Evolutionary conservation across 1,284 basidiomycete species (phyloP).

Genomic region (Boletellus deceptivus): DNA sequence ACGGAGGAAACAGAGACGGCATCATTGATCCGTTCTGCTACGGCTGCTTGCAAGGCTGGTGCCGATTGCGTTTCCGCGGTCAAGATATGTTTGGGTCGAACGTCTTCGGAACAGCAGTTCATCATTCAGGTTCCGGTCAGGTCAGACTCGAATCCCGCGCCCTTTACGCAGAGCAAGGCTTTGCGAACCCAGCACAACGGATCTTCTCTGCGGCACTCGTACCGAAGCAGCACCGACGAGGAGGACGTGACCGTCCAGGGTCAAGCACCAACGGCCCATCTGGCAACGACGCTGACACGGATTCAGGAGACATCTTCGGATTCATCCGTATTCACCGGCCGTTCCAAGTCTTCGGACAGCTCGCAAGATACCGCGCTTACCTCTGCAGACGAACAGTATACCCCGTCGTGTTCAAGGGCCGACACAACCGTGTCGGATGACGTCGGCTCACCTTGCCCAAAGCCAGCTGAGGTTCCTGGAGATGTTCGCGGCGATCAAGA

Average conservation of each 20-base stretch:
- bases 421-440: constrained; percentile 8
- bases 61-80: constrained; percentile 87
- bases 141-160: constrained; percentile 42
- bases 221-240: constrained; percentile 39
- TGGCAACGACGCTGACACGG: constrained; percentile 17
- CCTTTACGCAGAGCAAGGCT: constrained; percentile 49
- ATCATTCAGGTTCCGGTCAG: constrained; percentile 58
- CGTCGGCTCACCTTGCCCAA: constrained; percentile 39
- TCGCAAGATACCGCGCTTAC: constrained; percentile 50
- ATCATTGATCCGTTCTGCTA: constrained; percentile 77
- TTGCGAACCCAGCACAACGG: constrained; percentile 35
- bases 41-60: constrained; percentile 81
- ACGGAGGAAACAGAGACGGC: constrained; percentile 83
- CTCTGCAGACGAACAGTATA: constrained; percentile 44
- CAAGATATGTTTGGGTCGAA: constrained; percentile 70
- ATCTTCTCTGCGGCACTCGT: constrained; percentile 34
- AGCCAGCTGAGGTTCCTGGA: constrained; percentile 55
- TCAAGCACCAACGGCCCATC: constrained; percentile 33
- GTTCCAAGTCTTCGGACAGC: constrained; percentile 41
- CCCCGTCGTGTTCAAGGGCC: constrained; percentile 25
- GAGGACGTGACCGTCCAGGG: constrained; percentile 58
- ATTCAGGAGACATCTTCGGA: constrained; percentile 34
- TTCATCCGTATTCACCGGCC: constrained; percentile 31
- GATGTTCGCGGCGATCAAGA: constrained; percentile 41
- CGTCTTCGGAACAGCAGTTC: constrained; percentile 59